These are phyloP conservation scores for Ophiostoma quercus DNA, from an alignment of 2,329 filamentous ascomycete genomes.

Conservation along the genomic window DNA sequence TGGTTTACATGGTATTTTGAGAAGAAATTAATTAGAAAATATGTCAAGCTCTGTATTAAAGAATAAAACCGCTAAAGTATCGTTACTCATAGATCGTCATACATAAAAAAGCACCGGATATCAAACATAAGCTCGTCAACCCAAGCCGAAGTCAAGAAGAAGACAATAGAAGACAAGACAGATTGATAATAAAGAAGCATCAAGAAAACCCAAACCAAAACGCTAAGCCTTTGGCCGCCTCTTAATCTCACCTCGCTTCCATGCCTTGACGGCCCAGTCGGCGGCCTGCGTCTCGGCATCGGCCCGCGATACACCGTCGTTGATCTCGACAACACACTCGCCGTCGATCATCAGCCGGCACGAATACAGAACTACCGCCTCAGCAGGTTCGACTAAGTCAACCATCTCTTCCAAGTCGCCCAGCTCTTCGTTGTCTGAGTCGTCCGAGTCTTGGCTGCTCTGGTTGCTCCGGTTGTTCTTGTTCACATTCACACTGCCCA, in stretches of 20 bases:
- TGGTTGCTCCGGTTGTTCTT: not conserved
- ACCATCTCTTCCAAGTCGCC: not conserved
- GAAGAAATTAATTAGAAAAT: too few species aligned
- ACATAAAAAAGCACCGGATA: not conserved
- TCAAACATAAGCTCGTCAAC: not conserved
- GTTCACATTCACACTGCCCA: not conserved
- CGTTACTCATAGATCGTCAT: not conserved
- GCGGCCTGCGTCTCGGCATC: constrained; percentile 55
- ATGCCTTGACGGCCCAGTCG: constrained; percentile 42
- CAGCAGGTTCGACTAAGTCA: constrained; percentile 7
- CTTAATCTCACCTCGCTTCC: constrained; percentile 16
- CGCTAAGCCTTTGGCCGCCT: not conserved
- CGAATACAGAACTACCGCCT: constrained; percentile 28
- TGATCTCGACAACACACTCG: constrained; percentile 42
- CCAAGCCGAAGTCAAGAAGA: not conserved
- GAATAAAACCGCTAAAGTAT: not conserved
- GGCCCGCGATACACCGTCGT: constrained; percentile 43
- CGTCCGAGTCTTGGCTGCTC: not conserved
- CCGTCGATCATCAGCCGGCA: constrained; percentile 50
- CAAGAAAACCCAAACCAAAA: not conserved
- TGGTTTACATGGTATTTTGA: not conserved
- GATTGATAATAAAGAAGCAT: not conserved
- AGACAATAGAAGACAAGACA: too few species aligned
- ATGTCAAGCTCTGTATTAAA: not conserved
- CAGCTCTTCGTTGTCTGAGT: constrained; percentile 4